phyloP scores from a whole-genome alignment of 331 rosid species.

The Malus hybrid region DNA sequence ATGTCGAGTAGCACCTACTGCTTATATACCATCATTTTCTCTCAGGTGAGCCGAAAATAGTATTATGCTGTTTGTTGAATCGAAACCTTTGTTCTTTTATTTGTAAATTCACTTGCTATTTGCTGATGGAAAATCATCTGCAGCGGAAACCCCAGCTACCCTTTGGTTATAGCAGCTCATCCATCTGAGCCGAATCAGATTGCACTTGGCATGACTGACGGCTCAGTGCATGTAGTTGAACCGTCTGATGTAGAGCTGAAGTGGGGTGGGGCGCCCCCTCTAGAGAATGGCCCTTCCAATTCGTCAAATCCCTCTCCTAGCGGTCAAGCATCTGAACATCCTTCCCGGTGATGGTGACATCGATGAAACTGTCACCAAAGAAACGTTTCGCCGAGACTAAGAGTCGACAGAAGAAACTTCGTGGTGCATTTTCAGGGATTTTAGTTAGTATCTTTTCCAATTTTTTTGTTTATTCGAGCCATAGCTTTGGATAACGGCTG shows the following conservation, averaged over 20 bases:
- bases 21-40: slow-evolving; percentile 29
- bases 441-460: neutral
- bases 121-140: neutral
- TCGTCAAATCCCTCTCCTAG: slow-evolving; percentile 37
- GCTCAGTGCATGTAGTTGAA: slow-evolving; percentile 28
- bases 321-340: slow-evolving; percentile 34
- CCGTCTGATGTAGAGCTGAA: slow-evolving; percentile 28
- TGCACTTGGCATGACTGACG: slow-evolving; percentile 34
- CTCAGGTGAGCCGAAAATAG: slow-evolving; percentile 16
- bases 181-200: slow-evolving; percentile 38
- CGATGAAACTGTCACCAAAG: neutral
- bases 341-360: slow-evolving; percentile 20
- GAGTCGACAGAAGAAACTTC: slow-evolving; percentile 5
- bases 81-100: neutral
- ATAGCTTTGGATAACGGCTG: slow-evolving; percentile 3
- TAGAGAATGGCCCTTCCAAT: slow-evolving; percentile 36
- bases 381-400: neutral
- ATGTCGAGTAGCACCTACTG: slow-evolving; percentile 36
- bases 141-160: slow-evolving; percentile 20
- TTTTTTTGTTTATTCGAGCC: neutral
- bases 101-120: neutral
- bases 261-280: slow-evolving; percentile 31
- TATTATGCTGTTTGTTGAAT: neutral
- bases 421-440: neutral
- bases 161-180: slow-evolving; percentile 35